These are phyloP conservation scores for Papiliotrema nemorosa DNA, from an alignment of 1,284 basidiomycete genomes.

Conservation along the genomic window DNA sequence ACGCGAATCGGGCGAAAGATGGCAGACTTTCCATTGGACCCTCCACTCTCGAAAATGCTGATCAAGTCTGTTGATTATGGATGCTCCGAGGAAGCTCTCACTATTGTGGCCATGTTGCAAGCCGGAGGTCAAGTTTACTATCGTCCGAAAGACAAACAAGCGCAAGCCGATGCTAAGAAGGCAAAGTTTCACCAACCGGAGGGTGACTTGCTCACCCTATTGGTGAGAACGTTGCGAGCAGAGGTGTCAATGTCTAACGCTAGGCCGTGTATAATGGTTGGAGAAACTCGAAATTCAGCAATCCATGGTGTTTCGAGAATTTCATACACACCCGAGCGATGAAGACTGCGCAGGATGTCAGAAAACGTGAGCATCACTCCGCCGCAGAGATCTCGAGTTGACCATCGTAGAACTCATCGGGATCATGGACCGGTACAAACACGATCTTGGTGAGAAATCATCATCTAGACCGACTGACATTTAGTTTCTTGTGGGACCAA, in stretches of 20 bases:
- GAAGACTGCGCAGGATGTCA: conserved; percentile 94
- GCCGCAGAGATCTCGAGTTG: not conserved
- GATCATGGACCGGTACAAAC: conserved; percentile 99
- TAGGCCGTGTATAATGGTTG: conserved; percentile 94
- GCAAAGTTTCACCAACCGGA: conserved; percentile 98
- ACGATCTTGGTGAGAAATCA: conserved; percentile 63
- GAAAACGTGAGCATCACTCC: conserved; percentile 60
- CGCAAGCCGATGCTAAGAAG: conserved; percentile 97
- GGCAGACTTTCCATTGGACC: conserved; percentile 99
- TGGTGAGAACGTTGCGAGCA: conserved; percentile 45
- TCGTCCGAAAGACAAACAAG: conserved; percentile 97
- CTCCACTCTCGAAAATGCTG: conserved; percentile 93
- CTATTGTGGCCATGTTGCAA: conserved; percentile 90
- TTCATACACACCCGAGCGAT: conserved; percentile 96
- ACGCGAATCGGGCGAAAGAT: conserved; percentile 95
- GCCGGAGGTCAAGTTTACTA: conserved; percentile 97
- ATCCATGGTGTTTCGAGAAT: conserved; percentile 96
- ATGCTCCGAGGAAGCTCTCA: conserved; percentile 95
- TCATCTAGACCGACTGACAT: not conserved
- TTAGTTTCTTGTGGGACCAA: conserved; percentile 66
- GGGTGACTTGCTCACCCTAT: conserved; percentile 90
- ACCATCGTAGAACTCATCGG: conserved; percentile 69
- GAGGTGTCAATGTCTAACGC: not conserved
- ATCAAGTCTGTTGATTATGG: conserved; percentile 97
- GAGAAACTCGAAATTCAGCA: conserved; percentile 91